These are phyloP conservation scores for Eutrema yunnanense DNA, from an alignment of 345 rosid genomes.

Conservation along the genomic window DNA sequence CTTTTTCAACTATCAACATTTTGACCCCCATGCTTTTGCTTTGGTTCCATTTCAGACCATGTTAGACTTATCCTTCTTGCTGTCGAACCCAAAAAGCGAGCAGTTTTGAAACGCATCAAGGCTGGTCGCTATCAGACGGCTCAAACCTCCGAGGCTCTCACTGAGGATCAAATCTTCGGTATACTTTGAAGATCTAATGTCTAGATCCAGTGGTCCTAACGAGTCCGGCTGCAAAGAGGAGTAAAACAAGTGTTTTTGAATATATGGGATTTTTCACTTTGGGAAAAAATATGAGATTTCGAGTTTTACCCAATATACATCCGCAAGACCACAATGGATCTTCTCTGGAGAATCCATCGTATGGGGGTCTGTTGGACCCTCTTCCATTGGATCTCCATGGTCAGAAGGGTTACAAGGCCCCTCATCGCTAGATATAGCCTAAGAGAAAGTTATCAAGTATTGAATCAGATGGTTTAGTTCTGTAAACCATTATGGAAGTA, in stretches of 20 bases:
- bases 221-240: conserved; percentile 74
- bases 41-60: conserved; percentile 44
- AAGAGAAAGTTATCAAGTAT: conserved; percentile 12
- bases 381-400: conserved; percentile 41
- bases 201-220: conserved; percentile 77
- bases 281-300: background rate
- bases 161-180: conserved; percentile 60
- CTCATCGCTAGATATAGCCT: conserved; percentile 41
- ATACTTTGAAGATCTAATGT: conserved; percentile 60
- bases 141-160: conserved; percentile 82
- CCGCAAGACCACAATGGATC: conserved; percentile 55
- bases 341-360: conserved; percentile 37
- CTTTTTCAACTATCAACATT: conserved; percentile 24
- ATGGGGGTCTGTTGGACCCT: conserved; percentile 35
- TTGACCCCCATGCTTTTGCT: conserved; percentile 17
- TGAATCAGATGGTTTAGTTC: background rate
- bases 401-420: conserved; percentile 29
- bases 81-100: conserved; percentile 57
- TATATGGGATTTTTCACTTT: background rate
- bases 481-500: background rate
- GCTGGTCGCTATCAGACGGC: conserved; percentile 86
- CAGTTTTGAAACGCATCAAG: conserved; percentile 90
- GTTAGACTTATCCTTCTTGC: conserved; percentile 63
- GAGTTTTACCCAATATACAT: conserved; percentile 70
- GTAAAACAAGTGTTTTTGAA: background rate